phyloP scores from a whole-genome alignment of 2,329 filamentous ascomycete species.

The Penicillium thymicola region DNA sequence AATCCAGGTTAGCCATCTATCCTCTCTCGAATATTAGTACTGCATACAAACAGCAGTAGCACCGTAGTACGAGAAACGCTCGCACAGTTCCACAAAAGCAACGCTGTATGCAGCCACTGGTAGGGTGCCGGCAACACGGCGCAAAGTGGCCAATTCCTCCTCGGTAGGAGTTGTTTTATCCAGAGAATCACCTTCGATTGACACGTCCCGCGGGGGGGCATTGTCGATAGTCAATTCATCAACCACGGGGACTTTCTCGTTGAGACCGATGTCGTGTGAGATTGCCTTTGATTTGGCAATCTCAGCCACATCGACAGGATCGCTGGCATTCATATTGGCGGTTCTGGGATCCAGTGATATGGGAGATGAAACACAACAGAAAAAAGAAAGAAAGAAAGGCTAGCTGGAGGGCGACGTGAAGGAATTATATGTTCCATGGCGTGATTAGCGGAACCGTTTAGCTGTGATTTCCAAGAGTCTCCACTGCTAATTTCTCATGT shows the following conservation, averaged over 20 bases:
- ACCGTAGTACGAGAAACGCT: constrained; percentile 76
- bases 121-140: constrained; percentile 45
- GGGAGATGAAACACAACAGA: background rate
- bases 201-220: background rate
- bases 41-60: constrained; percentile 62
- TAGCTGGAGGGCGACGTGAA: background rate
- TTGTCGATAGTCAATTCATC: constrained; percentile 14
- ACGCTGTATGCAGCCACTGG: constrained; percentile 66
- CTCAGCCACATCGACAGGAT: constrained; percentile 27
- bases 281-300: constrained; percentile 22
- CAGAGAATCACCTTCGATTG: constrained; percentile 1
- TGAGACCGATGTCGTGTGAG: constrained; percentile 15
- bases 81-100: constrained; percentile 70
- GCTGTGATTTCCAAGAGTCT: background rate
- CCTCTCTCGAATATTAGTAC: background rate
- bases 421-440: constrained; percentile 6
- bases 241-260: constrained; percentile 8
- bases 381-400: constrained; percentile 1
- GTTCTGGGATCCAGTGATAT: background rate
- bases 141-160: constrained; percentile 35
- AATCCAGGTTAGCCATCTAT: constrained; percentile 10
- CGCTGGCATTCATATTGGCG: constrained; percentile 25
- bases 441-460: background rate
- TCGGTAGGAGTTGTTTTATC: constrained; percentile 26
- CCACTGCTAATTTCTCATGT: background rate